A percentile compares a stretch with the other conserved stretches of the same genome.
These are phyloP conservation scores for Ganoderma sinense DNA, from an alignment of 1,284 basidiomycete genomes.

Conservation along the genomic window DNA sequence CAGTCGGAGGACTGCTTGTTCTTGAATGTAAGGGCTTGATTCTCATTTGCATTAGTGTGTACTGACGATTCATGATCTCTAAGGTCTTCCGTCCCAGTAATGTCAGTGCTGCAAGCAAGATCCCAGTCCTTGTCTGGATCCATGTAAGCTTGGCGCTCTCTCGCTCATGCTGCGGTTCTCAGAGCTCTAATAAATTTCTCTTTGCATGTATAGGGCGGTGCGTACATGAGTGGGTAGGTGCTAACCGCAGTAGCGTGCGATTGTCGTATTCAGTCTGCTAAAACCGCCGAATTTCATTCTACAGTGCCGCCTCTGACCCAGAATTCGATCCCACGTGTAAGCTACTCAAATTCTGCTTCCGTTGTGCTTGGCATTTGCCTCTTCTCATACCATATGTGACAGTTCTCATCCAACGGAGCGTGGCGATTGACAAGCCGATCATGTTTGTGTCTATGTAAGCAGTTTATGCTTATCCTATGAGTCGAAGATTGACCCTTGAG, in stretches of 20 bases:
- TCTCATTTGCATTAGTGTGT: neutral
- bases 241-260: neutral
- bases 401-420: slow-evolving; percentile 60
- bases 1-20: slow-evolving; percentile 63
- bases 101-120: slow-evolving; percentile 12
- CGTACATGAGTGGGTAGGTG: slow-evolving; percentile 52
- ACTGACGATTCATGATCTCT: neutral
- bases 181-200: neutral
- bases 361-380: neutral
- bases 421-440: slow-evolving; percentile 55
- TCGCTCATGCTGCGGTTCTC: neutral
- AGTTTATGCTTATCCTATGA: slow-evolving; percentile 1
- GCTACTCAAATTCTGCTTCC: slow-evolving; percentile 14
- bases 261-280: neutral
- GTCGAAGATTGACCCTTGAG: neutral
- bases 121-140: slow-evolving; percentile 30
- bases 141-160: slow-evolving; percentile 19
- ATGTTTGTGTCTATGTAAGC: slow-evolving; percentile 62
- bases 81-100: slow-evolving; percentile 29
- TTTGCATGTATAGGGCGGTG: slow-evolving; percentile 51
- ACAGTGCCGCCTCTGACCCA: slow-evolving; percentile 52
- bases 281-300: slow-evolving; percentile 2
- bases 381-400: slow-evolving; percentile 6
- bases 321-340: slow-evolving; percentile 55
- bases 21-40: slow-evolving; percentile 51